Evolutionary conservation across 2,329 filamentous ascomycete genomes (phyloP), one percentile per base, ranked within the genome.

Genomic region (Seiridium cupressi): DNA sequence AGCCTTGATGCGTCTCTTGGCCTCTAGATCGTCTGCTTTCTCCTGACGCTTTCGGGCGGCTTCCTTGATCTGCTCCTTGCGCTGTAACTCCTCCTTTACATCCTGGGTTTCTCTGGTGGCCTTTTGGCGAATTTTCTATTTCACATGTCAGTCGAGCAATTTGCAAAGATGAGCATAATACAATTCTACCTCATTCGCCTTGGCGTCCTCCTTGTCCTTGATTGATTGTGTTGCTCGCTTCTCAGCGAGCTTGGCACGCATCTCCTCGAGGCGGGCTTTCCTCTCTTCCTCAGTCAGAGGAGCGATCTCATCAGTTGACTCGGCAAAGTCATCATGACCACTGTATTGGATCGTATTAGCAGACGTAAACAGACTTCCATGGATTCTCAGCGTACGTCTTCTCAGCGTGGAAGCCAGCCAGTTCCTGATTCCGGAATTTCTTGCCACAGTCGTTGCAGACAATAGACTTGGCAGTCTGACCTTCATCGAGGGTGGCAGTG

Each of bases 381-480:
- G 40, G 40, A 32, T 38, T 40, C 44, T 38, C 10, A 58, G 75
- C 84, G 63, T 73, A 89, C 79, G 92, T 94, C 79, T 96, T 97
- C 69, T 87, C 87, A 38, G 93, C 95, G 73, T 99, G 95, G 73
- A 92, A 97, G 69, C 94, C 89, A 8, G 93, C 95, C 66, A 94
- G 86, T 34, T 88, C 87, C 65, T 89, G 86, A 69, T 87, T 92
- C 66, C 91, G 85, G 77, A 99, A 96, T 72, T 88, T 90, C 83
- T 97, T 97, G 71, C 90, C 90, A 72, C 95, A 99, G 60, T 97
- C 94, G 65, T 97, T 95, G 83, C 95, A 99, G 55, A 96, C 84
- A 59, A 98, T 86, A 54, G 92, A 96, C 70, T 87, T 85, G 59
- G 93, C 91, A 59, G 85, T 80, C 69, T 89, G 86, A 61, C 89